Evolutionary conservation across 441 rosid genomes (phyloP).

Genomic region (Capsella rubella): DNA sequence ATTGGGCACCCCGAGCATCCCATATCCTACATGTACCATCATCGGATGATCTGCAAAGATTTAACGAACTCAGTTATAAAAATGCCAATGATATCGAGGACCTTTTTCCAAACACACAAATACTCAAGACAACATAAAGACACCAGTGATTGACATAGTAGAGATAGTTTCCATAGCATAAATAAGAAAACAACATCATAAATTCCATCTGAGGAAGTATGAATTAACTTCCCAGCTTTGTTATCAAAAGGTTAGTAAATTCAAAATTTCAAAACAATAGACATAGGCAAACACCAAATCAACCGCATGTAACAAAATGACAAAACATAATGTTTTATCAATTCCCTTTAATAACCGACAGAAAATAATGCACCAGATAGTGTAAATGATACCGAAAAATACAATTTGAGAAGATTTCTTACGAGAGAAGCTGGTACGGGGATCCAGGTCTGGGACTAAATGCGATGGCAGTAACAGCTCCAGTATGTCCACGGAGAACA

Average conservation of each 20-base stretch:
- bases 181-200: constrained; percentile 26
- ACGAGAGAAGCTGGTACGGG: constrained; percentile 94
- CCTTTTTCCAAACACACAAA: constrained; percentile 12
- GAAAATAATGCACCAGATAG: constrained; percentile 6
- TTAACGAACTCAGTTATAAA: constrained; percentile 27
- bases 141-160: constrained; percentile 3
- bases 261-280: constrained; percentile 11
- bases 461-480: constrained; percentile 97
- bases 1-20: constrained; percentile 88
- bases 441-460: constrained; percentile 92
- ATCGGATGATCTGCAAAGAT: constrained; percentile 83
- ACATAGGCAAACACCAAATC: constrained; percentile 11
- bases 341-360: background rate
- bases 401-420: constrained; percentile 54
- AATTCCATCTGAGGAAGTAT: constrained; percentile 8
- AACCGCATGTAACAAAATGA: constrained; percentile 16
- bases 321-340: background rate
- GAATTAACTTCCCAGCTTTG: constrained; percentile 25
- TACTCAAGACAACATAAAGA: constrained; percentile 21
- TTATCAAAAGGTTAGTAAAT: constrained; percentile 10
- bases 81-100: constrained; percentile 16
- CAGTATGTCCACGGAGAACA: constrained; percentile 93
- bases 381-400: constrained; percentile 17
- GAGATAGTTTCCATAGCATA: constrained; percentile 13
- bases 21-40: constrained; percentile 99